Percentiles rank a stretch among this genome's conserved stretches.
Evolutionary conservation across 1,139 yeast species (phyloP).

Genomic region (Debaryomyces singareniensis): DNA sequence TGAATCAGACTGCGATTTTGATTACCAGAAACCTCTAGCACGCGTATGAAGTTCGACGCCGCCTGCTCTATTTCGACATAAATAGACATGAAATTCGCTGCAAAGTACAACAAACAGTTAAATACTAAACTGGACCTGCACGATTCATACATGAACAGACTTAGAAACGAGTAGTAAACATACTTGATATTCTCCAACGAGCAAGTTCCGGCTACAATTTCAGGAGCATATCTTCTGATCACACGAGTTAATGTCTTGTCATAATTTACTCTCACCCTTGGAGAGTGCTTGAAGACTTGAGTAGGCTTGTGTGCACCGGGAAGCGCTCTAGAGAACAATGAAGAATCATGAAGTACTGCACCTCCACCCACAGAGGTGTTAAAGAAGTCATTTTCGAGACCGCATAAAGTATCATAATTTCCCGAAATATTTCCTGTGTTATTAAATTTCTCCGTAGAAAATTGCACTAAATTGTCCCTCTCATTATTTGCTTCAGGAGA

Average conservation of each 20-base stretch:
- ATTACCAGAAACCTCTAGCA: slow-evolving; percentile 11
- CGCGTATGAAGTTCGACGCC: slow-evolving; percentile 8
- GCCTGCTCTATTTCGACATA: slow-evolving; percentile 25
- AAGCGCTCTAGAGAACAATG: not conserved
- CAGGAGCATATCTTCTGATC: not conserved
- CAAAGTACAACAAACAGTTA: slow-evolving; percentile 32
- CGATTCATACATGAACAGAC: slow-evolving; percentile 21
- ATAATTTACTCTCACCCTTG: not conserved
- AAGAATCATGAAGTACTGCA: not conserved
- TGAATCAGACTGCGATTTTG: slow-evolving; percentile 22
- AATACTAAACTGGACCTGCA: slow-evolving; percentile 22
- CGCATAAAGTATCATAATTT: not conserved
- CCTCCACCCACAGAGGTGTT: not conserved
- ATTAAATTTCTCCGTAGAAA: no score
- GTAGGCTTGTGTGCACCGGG: not conserved
- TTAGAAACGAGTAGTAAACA: slow-evolving; percentile 30
- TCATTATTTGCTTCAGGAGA: not conserved
- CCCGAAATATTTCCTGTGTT: not conserved
- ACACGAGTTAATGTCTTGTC: not conserved
- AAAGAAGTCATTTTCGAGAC: not conserved
- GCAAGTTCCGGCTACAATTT: slow-evolving; percentile 18
- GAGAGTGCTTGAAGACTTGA: not conserved
- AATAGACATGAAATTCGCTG: slow-evolving; percentile 28
- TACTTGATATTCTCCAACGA: slow-evolving; percentile 23
- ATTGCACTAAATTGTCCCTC: no score